Evolutionary conservation across 768 basidiomycete species (phyloP).

Genomic region (Crassisporium funariophilum): DNA sequence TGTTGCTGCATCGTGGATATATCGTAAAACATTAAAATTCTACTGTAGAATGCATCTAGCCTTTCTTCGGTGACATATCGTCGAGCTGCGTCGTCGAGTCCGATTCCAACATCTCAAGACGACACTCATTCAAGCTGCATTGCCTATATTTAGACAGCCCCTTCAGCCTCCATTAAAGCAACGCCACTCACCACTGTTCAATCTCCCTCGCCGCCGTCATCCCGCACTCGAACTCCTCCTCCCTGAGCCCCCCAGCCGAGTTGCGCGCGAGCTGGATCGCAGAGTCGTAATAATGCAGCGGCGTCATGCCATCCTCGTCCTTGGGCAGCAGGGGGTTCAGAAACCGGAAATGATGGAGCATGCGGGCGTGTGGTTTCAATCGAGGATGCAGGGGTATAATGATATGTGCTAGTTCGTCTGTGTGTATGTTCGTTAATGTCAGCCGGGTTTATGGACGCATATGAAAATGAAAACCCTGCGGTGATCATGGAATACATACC

Average conservation of each 20-base stretch:
- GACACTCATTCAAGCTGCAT: conserved; percentile 61
- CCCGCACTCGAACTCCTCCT: conserved; percentile 67
- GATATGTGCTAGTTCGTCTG: conserved; percentile 69
- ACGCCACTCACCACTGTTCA: conserved; percentile 51
- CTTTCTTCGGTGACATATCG: conserved; percentile 4
- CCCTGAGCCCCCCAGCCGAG: conserved; percentile 58
- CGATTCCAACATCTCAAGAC: conserved; percentile 60
- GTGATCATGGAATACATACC: conserved; percentile 54
- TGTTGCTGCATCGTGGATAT: no score
- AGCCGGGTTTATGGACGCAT: background rate
- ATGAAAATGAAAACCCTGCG: background rate
- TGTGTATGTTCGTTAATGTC: no score
- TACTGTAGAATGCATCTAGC: background rate
- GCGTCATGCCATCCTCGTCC: conserved; percentile 66
- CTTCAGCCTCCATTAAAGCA: background rate
- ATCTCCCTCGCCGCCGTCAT: conserved; percentile 65
- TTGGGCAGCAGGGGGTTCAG: conserved; percentile 61
- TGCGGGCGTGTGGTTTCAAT: conserved; percentile 71
- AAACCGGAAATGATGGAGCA: conserved; percentile 82
- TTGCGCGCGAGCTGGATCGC: conserved; percentile 73
- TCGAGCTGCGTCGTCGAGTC: conserved; percentile 42
- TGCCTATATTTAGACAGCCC: background rate
- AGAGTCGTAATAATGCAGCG: conserved; percentile 76
- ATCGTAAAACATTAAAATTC: no score
- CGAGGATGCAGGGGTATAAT: conserved; percentile 74